These are phyloP conservation scores for Penicillium ochrochloron DNA, from an alignment of 495 filamentous ascomycete species.

Conservation along the genomic window DNA sequence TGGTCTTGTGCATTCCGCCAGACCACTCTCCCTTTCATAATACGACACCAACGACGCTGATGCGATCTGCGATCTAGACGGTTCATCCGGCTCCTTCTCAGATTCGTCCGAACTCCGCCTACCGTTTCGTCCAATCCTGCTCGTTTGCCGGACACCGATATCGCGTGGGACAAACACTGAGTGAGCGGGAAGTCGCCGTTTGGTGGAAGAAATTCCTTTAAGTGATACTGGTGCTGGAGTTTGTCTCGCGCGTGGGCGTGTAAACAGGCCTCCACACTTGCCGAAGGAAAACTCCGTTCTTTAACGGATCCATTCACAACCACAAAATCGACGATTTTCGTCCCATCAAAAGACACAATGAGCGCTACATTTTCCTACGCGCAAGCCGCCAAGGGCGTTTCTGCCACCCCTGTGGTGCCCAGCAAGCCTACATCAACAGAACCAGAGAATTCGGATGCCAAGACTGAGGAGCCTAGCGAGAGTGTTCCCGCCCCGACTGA, in stretches of 20 bases:
- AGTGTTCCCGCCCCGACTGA: constrained; percentile 25
- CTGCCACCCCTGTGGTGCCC: constrained; percentile 42
- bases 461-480: constrained; percentile 36
- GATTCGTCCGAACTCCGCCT: constrained; percentile 3
- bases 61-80: constrained; percentile 41
- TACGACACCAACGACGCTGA: constrained; percentile 19
- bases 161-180: constrained; percentile 30
- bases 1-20: constrained; percentile 17
- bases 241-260: constrained; percentile 32
- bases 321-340: constrained; percentile 18
- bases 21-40: constrained; percentile 7
- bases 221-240: constrained; percentile 37
- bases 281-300: constrained; percentile 33
- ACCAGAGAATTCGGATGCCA: constrained; percentile 33
- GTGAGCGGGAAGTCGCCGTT: constrained; percentile 35
- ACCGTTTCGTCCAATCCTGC: neutral
- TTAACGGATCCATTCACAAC: constrained; percentile 32
- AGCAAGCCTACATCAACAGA: constrained; percentile 43
- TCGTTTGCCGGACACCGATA: constrained; percentile 6
- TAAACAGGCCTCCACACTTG: constrained; percentile 30
- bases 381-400: constrained; percentile 84
- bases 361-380: constrained; percentile 81
- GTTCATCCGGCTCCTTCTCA: constrained; percentile 13
- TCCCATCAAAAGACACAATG: constrained; percentile 20
- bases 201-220: constrained; percentile 37